Base-by-base conservation (phyloP, 2,329 filamentous ascomycete genomes). In the Exophiala dermatitidis region DNA sequence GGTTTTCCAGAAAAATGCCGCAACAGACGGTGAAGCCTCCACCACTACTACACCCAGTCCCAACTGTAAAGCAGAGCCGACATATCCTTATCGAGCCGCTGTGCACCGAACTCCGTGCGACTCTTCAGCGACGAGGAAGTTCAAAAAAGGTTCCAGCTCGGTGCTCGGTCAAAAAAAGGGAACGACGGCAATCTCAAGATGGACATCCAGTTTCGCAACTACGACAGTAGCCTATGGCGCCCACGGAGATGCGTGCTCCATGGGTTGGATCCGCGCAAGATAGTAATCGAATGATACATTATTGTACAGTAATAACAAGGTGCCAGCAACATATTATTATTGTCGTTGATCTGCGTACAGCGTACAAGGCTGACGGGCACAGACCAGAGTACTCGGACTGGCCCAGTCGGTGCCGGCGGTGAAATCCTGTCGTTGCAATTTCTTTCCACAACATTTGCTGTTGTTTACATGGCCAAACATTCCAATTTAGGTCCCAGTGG, bases 381-480 rank as follows among this genome's bases (percentile, higher is more conserved):
- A 47, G 34, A 36, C 43, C 38, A 41, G 5, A 26, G 43, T 19
- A 8, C 46, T 48, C 19, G 50, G 52, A 44, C 51, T 54, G 44
- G 36, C 9, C 37, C 38, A 52, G 48, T 44, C 19, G n/a, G 30
- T 30, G n/a, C 5, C 7, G 29, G 32, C 37, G 10, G 5, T 29
- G 36, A 48, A 45, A 9, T 31, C 36, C 32, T 9, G 51, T 43
- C n/a, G 51, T 43, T 38, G 52, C 52, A 55, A 55, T 55, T 36
- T 55, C 51, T 54, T 41, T 50, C 52, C 31, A 36, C 43, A 55
- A 55, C 45, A 34, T 19, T 51, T 48, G 33, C 36, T 42, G 36
- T 56, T 58, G 56, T 58, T 59, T 56, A 56, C 50, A 52, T 54
- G 4, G 45, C 52, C 52, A 52, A 58, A 47, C 37, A 46, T 47